These are phyloP conservation scores for Cardamine chenopodiifolia DNA, from an alignment of 345 rosid species.

Conservation along the genomic window DNA sequence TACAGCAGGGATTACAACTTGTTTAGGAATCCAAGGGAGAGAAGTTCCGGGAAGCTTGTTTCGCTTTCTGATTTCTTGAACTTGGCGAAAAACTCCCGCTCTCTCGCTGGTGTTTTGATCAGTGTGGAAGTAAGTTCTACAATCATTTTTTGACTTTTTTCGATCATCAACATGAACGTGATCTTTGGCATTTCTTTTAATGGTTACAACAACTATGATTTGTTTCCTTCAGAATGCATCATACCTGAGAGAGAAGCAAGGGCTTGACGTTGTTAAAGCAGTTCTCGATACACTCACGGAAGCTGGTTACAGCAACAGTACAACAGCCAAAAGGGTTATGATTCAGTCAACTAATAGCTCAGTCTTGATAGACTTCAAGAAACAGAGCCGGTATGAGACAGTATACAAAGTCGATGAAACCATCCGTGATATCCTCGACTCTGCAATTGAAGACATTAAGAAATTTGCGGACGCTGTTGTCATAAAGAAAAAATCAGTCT, in stretches of 20 bases:
- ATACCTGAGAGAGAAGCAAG: constrained; percentile 65
- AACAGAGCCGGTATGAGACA: constrained; percentile 51
- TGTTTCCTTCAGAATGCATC: constrained; percentile 66
- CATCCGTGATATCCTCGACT: constrained; percentile 54
- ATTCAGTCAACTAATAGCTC: constrained; percentile 82
- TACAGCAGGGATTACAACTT: constrained; percentile 35
- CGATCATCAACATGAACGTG: neutral
- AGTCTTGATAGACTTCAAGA: constrained; percentile 67
- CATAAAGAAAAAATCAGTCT: constrained; percentile 60
- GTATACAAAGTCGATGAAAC: constrained; percentile 68
- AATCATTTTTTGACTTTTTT: neutral
- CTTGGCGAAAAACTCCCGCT: constrained; percentile 59
- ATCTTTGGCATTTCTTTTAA: neutral
- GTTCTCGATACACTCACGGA: constrained; percentile 56
- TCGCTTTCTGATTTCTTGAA: constrained; percentile 65
- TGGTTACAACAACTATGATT: constrained; percentile 7
- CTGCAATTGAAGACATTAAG: constrained; percentile 62
- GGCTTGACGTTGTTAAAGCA: constrained; percentile 51
- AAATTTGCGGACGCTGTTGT: constrained; percentile 74
- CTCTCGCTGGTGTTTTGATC: constrained; percentile 74
- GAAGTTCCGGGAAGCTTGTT: constrained; percentile 54
- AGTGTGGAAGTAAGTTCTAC: constrained; percentile 65
- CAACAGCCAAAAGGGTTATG: constrained; percentile 59
- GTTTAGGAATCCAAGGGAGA: constrained; percentile 64
- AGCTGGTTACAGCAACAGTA: constrained; percentile 61